Evolutionary conservation across 805 yeast species (phyloP), one percentile per base, ranked within the genome.

Genomic region (Lachancea lanzarotensis): DNA sequence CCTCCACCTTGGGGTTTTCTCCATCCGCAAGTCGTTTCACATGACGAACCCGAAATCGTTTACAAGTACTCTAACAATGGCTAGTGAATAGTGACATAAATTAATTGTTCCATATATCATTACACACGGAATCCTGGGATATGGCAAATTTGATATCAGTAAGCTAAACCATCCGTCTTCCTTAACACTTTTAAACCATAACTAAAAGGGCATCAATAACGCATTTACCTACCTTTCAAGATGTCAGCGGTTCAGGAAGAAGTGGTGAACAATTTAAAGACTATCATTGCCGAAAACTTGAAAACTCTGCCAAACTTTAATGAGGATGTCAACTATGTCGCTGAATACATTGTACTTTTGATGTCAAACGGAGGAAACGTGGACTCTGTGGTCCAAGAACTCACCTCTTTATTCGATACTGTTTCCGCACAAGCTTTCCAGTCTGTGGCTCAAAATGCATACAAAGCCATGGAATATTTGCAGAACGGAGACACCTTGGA

Each of bases 331-430:
- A 70, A 66, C 37, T 82, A 81, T 53, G 80, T 82, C 35, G 85
- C 93, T 12, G 93, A 84, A 62, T 84, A 76, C 56, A 78, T 84
- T 45, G 73, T 80, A n/a, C 74, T 83, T 36, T 68, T 84, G 61
- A 81, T 84, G 49, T 80, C 82, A 12, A 82, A 82, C 52, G 80
- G 82, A 53, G 79, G 82, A 55, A 67, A 78, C 5, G 75, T 82
- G 11, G 72, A 69, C 15, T 84, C 80, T 43, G 81, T 84, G 30
- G 72, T 75, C 16, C 66, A 65, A 16, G 93, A 84, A 56, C 71
- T 85, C 26, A 68, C 76, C 30, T 74, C 77, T 36, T 66, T 84
- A 41, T 79, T 82, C 49, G 83, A 82, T 43, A 74, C 77, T 16
- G 76, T 82, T 40, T 76, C 81, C 35, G 74, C 76, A 3, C 77